Base-by-base conservation (phyloP, 2,329 filamentous ascomycete species). In the Ceratocystis ficicola region DNA sequence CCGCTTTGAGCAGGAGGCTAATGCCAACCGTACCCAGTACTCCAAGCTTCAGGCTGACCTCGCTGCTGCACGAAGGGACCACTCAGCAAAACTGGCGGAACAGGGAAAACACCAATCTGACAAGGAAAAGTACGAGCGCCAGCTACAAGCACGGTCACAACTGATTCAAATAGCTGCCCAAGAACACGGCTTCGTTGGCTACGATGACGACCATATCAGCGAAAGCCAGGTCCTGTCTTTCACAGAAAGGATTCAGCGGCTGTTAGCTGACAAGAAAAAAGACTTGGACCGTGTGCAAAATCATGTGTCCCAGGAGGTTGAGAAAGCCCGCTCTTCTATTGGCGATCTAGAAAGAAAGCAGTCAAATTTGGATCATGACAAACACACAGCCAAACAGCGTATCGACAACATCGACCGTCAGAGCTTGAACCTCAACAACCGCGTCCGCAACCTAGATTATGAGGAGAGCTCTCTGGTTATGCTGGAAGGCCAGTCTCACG, bases 381-480 rank as follows among this genome's bases (percentile, higher is more conserved):
- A 92, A 65, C 81, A 87, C 28, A 84, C 82, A 59, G 85, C 90
- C 4, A 88, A 84, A 71, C 83, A 88, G 69, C 85, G 89, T 60
- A 90, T 95, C 68, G 77, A 79, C 0, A 76, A 80, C 5, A 91
- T 94, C 70, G 90, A 95, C 68, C 85, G 82, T 71, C 88, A 88
- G 65, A 83, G 86, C 5, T 76, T 76, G 2, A 76, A 78, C 0
- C 79, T 92, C 44, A 89, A 95, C 72, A 80, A 78, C 60, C 84
- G 88, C 41, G 78, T 90, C 41, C 81, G 87, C 70, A 78, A 79
- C n/a, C 86, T 99, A 65, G 82, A 88, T 44, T 81, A 92, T 36
- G 93, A 99, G 70, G 93, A 97, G 76, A 92, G 92, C 2, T 83
- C 84, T 41, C 89, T 90, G 73, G 88, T 88, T 30, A 79, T 89